Evolutionary conservation across 495 filamentous ascomycete species (phyloP).

Genomic region (Cudoniella acicularis): DNA sequence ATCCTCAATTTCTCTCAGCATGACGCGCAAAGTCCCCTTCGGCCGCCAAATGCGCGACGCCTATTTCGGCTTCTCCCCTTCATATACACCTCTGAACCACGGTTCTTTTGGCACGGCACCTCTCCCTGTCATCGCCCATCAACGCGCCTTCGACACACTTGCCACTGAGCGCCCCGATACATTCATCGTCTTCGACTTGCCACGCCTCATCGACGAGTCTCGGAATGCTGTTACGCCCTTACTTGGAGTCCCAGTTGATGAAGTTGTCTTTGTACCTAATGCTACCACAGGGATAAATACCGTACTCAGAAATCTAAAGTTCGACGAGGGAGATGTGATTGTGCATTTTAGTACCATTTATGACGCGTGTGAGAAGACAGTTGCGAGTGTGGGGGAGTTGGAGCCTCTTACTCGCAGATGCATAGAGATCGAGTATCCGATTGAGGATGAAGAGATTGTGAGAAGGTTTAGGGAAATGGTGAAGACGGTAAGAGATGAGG

Average conservation of each 20-base stretch:
- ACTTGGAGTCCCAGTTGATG: conserved; percentile 57
- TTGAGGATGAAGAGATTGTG: conserved; percentile 56
- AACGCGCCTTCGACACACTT: conserved; percentile 27
- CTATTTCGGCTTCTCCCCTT: conserved; percentile 34
- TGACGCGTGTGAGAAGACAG: conserved; percentile 64
- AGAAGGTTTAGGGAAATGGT: conserved; percentile 47
- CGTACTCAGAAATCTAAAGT: conserved; percentile 72
- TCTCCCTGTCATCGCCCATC: conserved; percentile 28
- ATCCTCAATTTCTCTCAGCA: too few relatives aligned
- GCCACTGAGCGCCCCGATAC: conserved; percentile 33
- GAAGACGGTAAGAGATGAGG: conserved; percentile 32
- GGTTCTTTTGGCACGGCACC: conserved; percentile 39
- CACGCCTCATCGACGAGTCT: conserved; percentile 54
- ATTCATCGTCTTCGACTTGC: conserved; percentile 38
- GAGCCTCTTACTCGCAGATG: background rate
- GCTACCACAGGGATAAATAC: conserved; percentile 78
- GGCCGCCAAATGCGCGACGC: conserved; percentile 33
- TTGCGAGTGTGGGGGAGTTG: conserved; percentile 63
- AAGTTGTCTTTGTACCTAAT: conserved; percentile 75
- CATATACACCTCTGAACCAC: conserved; percentile 37
- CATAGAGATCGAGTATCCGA: conserved; percentile 49
- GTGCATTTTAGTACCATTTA: conserved; percentile 64
- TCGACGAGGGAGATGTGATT: conserved; percentile 51
- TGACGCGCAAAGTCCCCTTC: conserved; percentile 19
- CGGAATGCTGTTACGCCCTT: conserved; percentile 61